Conservation (phyloP, 2,329 filamentous ascomycete species). For the Penicillium sp. region DNA sequence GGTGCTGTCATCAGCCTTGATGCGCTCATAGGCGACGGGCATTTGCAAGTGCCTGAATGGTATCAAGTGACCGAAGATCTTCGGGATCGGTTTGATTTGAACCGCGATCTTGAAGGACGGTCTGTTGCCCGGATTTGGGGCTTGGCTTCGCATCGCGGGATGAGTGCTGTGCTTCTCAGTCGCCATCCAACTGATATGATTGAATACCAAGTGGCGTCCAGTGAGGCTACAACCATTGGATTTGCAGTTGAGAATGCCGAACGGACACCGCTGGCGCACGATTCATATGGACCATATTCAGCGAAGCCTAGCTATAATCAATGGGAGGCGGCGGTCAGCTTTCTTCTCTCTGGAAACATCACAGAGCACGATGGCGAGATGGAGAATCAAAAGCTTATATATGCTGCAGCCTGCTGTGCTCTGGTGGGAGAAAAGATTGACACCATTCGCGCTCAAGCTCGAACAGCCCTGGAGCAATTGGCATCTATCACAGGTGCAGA, state of each 20-base stretch:
- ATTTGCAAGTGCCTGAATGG: conserved; percentile 23
- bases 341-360: conserved; percentile 23
- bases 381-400: conserved; percentile 30
- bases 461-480: conserved; percentile 24
- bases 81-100: conserved; percentile 44
- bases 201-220: conserved; percentile 49
- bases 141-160: conserved; percentile 45
- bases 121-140: conserved; percentile 51
- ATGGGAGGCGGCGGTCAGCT: conserved; percentile 24
- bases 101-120: conserved; percentile 47
- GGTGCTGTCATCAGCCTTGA: conserved; percentile 15
- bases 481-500: conserved; percentile 25
- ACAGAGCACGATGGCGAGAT: conserved; percentile 12
- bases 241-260: conserved; percentile 27
- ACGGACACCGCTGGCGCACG: conserved; percentile 6
- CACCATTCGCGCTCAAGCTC: conserved; percentile 23
- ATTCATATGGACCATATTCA: conserved; percentile 8
- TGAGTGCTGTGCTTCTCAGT: conserved; percentile 47
- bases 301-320: conserved; percentile 14
- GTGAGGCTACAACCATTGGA: conserved; percentile 41
- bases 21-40: conserved; percentile 2
- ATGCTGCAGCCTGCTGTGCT: conserved; percentile 34
- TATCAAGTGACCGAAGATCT: conserved; percentile 27
- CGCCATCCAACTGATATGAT: conserved; percentile 54
- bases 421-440: conserved; percentile 26